Base-by-base conservation (phyloP, 2,329 filamentous ascomycete genomes). In the Diaporthe eres region DNA sequence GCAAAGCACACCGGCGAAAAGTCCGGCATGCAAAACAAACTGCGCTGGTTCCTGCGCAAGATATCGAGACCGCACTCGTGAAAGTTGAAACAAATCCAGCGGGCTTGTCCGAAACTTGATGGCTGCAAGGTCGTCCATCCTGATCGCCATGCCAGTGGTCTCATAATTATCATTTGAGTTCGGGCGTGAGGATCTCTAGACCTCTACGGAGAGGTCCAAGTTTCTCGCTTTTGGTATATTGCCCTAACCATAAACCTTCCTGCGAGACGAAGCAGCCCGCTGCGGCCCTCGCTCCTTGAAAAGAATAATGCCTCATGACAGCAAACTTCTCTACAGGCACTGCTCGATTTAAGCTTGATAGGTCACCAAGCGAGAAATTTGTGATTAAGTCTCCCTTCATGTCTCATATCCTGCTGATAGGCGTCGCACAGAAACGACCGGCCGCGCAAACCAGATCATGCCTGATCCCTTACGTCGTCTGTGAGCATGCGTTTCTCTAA, bases 1-100 rank as follows among this genome's bases (percentile, higher is more conserved):
- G 75, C 17, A 76, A 49, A 25, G 31, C 72, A 15, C 76, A 77
- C 31, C 72, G 68, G 37, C 74, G 75, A 6, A 65, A 57, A 31
- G n/a, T 31, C 42, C 58, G 76, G 9, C 67, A 75, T 15, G 25
- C 34, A 31, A 77, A 75, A 39, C 68, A 34, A 22, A 75, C 75
- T 13, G 72, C 75, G 0, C 28, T 77, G 72, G 39, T 76, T 9
- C 70, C 74, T 17, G 25, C 68, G 28, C 53, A 37, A 28, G n/a
- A 63, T 28, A 31, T 37, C 37, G 65, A 71, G 31, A 65, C 58
- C 17, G 34, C 37, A 28, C 25, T 53, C 22, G 6, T 70, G 31
- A 22, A 28, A 44, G 51, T 17, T 31, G 60, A 72, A 28, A 19
- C 61, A 28, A 28, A 22, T 1, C 34, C 8, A 31, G 13, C 4